A percentile compares a stretch with the other conserved stretches of the same genome.
phyloP scores from a whole-genome alignment of 805 yeast genomes.

The Danielia oregonensis region DNA sequence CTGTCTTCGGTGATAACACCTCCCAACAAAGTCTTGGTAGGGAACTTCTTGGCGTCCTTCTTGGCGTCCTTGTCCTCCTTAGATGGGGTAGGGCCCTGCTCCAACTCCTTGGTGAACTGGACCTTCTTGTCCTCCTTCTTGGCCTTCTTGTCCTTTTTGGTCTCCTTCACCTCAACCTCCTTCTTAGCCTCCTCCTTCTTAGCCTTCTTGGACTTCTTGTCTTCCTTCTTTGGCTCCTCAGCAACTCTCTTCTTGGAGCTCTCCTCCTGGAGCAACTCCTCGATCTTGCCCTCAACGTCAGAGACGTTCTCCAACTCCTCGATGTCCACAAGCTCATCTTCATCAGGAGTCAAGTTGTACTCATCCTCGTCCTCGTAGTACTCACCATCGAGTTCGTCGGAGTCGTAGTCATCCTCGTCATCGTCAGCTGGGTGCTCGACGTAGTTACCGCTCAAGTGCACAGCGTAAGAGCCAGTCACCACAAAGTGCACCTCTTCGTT shows the following conservation, averaged over 20 bases:
- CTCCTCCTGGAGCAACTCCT: slow-evolving; percentile 68
- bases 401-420: slow-evolving; percentile 43
- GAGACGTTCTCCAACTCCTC: slow-evolving; percentile 67
- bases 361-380: slow-evolving; percentile 48
- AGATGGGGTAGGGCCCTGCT: slow-evolving; percentile 85
- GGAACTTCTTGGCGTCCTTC: slow-evolving; percentile 45
- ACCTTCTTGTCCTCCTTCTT: slow-evolving; percentile 61
- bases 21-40: slow-evolving; percentile 81
- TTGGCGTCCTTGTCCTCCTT: slow-evolving; percentile 20
- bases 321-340: slow-evolving; percentile 60
- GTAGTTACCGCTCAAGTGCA: slow-evolving; percentile 92
- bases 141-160: slow-evolving; percentile 38
- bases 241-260: slow-evolving; percentile 12
- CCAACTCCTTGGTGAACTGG: slow-evolving; percentile 84
- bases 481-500: slow-evolving; percentile 93
- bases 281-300: slow-evolving; percentile 68
- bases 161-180: slow-evolving; percentile 2
- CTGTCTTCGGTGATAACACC: slow-evolving; percentile 94
- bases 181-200: slow-evolving; percentile 3
- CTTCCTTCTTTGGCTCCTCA: slow-evolving; percentile 26
- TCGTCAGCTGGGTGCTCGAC: slow-evolving; percentile 92
- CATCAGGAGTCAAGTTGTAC: slow-evolving; percentile 72
- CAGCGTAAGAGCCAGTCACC: slow-evolving; percentile 92
- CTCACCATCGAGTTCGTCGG: slow-evolving; percentile 29
- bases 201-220: slow-evolving; percentile 24